A percentile compares a stretch with the other conserved stretches of the same genome.
Evolutionary conservation across 1,284 basidiomycete genomes (phyloP).

Genomic region (Marasmius fiardii): DNA sequence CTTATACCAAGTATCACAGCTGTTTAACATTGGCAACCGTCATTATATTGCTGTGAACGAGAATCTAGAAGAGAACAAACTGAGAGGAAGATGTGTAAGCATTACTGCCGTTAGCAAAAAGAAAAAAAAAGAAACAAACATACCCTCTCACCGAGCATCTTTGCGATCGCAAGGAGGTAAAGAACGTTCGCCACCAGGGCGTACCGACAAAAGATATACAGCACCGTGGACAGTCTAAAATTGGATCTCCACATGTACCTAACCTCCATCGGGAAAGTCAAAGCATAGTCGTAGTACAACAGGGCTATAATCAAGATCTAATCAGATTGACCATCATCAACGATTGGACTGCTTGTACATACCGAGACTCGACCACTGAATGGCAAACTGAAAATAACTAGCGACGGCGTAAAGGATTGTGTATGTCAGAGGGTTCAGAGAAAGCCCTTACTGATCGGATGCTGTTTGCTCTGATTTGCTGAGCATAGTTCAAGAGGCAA

Average conservation of each 20-base stretch:
- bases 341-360: neutral
- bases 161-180: slow-evolving; percentile 26
- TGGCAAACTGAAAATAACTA: neutral
- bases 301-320: slow-evolving; percentile 17
- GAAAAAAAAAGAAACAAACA: too few species aligned
- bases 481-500: neutral
- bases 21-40: slow-evolving; percentile 5
- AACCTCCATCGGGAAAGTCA: slow-evolving; percentile 29
- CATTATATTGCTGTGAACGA: too few species aligned
- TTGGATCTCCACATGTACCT: slow-evolving; percentile 29
- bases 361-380: neutral
- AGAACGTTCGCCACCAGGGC: slow-evolving; percentile 30
- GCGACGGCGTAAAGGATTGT: neutral
- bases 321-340: too few species aligned
- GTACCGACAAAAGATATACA: slow-evolving; percentile 34
- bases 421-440: neutral
- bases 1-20: slow-evolving; percentile 30
- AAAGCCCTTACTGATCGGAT: neutral
- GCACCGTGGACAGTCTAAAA: slow-evolving; percentile 26
- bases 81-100: neutral
- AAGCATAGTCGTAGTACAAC: slow-evolving; percentile 29
- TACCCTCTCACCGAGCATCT: slow-evolving; percentile 21
- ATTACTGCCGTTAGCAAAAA: too few species aligned
- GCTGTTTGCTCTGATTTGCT: neutral
- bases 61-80: too few species aligned